Evolutionary conservation across 2,329 filamentous ascomycete species (phyloP), one percentile per base, ranked within the genome.

Genomic region (Colletotrichum gigasporum): DNA sequence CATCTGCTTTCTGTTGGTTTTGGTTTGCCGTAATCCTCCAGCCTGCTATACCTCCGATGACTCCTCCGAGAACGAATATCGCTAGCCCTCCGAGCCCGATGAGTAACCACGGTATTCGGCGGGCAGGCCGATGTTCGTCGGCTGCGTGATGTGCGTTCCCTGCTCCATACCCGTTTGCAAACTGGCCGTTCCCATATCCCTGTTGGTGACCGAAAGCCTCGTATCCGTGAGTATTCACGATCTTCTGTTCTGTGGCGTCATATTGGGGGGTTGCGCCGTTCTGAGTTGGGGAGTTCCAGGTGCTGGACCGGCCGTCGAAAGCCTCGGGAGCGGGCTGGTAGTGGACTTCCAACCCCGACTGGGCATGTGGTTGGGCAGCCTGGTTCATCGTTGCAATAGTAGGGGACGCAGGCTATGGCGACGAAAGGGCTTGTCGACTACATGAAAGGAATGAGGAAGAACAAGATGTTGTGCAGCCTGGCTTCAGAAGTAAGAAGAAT

Each of bases 1-100:
- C 18, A 18, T 12, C 22, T 2, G 35, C 35, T 9, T 20, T 35
- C 26, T 51, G 16, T 12, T 30, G 11, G 26, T 22, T 37, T 26
- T 37, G n/a, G 20, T 39, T 48, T 18, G 34, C 53, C 8, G 42
- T 52, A 30, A 63, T 53, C 37, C 41, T 67, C 56, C 63, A 67
- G 4, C 41, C 63, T 11, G 41, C 53, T 14, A 59, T 26, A 9
- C 58, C 63, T 11, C 52, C 58, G 45, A 66, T 39, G 20, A 63
- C 52, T 14, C 57, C 57, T 12, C 44, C 53, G 4, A 63, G 24
- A 20, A 55, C 32, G 39, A 65, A 47, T 7, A 55, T 18, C 11
- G 37, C 11, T 12, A 56, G 26, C 5, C 28, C 37, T 5, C 50
- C 50, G 22, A 41, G 22, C 18, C 16, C 50, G 35, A 53, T 16